These are phyloP conservation scores for Plenodomus biglobosus DNA, from an alignment of 2,329 filamentous ascomycete genomes.

Conservation along the genomic window DNA sequence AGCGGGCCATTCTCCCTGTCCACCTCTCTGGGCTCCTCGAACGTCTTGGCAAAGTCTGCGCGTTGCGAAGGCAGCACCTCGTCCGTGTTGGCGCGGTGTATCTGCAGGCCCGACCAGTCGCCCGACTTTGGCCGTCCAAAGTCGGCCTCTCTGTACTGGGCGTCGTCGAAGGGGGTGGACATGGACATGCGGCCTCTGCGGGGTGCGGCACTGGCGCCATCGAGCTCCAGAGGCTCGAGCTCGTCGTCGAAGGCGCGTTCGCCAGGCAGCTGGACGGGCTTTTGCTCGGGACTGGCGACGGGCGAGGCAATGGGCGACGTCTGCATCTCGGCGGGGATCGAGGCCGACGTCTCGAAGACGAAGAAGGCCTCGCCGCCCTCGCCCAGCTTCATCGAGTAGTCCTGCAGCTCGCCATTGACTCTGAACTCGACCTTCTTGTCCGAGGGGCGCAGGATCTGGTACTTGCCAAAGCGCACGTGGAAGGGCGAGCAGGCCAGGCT, in stretches of 20 bases:
- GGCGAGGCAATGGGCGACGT: slow-evolving; percentile 93
- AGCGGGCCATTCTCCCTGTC: slow-evolving; percentile 30
- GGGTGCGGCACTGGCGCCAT: slow-evolving; percentile 43
- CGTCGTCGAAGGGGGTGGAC: slow-evolving; percentile 29
- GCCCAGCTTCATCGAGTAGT: slow-evolving; percentile 97
- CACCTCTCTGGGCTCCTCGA: slow-evolving; percentile 16
- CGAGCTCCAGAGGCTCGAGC: slow-evolving; percentile 69
- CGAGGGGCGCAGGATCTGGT: slow-evolving; percentile 88
- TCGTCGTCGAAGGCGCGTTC: slow-evolving; percentile 62
- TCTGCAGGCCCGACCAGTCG: slow-evolving; percentile 40
- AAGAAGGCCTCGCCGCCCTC: slow-evolving; percentile 98
- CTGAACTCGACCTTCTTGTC: slow-evolving; percentile 99
- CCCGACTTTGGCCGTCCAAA: slow-evolving; percentile 33
- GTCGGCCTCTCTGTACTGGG: slow-evolving; percentile 17
- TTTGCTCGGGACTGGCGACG: slow-evolving; percentile 73
- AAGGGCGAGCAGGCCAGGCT: slow-evolving; percentile 90
- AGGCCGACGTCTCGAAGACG: slow-evolving; percentile 91
- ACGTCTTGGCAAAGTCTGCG: slow-evolving; percentile 39
- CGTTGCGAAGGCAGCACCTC: slow-evolving; percentile 53
- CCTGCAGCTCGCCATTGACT: slow-evolving; percentile 88
- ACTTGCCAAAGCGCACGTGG: slow-evolving; percentile 98
- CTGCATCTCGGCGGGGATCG: slow-evolving; percentile 89
- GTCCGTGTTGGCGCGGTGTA: slow-evolving; percentile 55
- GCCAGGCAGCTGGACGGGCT: slow-evolving; percentile 52
- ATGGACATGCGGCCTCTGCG: slow-evolving; percentile 36